phyloP scores from a whole-genome alignment of 768 basidiomycete species.

The Holtermannia corniformis region DNA sequence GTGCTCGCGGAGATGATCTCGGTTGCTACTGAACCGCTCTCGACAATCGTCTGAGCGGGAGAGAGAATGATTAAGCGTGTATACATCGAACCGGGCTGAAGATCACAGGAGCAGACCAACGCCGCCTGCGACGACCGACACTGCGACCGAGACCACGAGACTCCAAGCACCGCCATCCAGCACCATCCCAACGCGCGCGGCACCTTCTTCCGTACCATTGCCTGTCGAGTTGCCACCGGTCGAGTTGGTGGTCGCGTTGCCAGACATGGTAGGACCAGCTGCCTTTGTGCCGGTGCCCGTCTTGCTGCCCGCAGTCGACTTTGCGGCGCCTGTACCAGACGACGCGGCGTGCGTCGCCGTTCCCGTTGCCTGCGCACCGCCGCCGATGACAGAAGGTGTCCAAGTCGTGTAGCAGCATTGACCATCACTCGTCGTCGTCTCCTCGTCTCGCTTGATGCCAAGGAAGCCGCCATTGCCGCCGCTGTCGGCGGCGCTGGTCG shows the following conservation, averaged over 20 bases:
- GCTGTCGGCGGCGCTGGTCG: not conserved
- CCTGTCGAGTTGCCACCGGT: conserved; percentile 1
- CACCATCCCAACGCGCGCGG: not conserved
- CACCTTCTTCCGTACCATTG: conserved; percentile 1
- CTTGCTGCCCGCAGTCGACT: not conserved
- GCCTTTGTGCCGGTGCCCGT: not conserved
- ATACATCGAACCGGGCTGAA: too few species aligned
- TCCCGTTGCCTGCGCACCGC: not conserved
- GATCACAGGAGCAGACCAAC: not conserved
- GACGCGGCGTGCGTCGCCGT: not conserved
- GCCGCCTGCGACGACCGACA: not conserved
- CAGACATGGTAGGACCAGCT: not conserved
- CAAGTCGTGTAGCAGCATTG: conserved; percentile 36
- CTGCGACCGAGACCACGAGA: not conserved
- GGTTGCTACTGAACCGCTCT: too few species aligned
- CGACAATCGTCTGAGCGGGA: too few species aligned
- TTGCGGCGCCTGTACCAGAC: not conserved
- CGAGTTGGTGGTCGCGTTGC: not conserved
- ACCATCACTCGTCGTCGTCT: conserved; percentile 18
- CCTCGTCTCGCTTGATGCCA: conserved; percentile 4
- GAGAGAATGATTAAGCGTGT: too few species aligned
- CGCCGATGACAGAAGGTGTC: conserved; percentile 24
- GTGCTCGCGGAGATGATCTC: too few species aligned
- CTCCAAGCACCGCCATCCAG: not conserved
- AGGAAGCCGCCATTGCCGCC: not conserved